Evolutionary conservation across 345 rosid genomes (phyloP).

Genomic region (Zanthoxylum bungeanum): DNA sequence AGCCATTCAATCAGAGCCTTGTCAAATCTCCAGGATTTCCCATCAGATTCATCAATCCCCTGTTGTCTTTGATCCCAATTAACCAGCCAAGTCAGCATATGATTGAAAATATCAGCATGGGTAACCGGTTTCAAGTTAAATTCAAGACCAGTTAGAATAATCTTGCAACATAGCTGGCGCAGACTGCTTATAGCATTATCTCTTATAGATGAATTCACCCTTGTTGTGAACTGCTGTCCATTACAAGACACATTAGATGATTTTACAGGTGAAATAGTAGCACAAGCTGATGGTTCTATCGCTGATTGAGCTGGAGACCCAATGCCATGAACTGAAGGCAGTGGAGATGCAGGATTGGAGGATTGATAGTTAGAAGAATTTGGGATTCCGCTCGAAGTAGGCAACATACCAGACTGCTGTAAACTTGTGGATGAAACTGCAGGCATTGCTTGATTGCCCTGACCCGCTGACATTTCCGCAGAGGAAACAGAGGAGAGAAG

Average conservation of each 20-base stretch:
- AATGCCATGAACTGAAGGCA: constrained; percentile 67
- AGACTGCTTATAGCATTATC: constrained; percentile 70
- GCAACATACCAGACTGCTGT: constrained; percentile 57
- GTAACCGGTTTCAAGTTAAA: constrained; percentile 77
- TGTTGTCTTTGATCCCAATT: constrained; percentile 91
- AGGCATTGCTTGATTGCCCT: constrained; percentile 54
- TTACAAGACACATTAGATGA: constrained; percentile 46
- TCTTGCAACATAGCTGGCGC: constrained; percentile 87
- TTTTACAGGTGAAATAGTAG: constrained; percentile 55
- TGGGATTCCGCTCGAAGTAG: constrained; percentile 43
- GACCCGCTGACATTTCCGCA: constrained; percentile 59
- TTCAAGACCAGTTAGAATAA: constrained; percentile 72
- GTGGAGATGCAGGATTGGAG: constrained; percentile 57
- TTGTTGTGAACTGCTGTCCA: constrained; percentile 43
- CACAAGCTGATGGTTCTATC: constrained; percentile 56
- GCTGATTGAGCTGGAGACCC: constrained; percentile 76
- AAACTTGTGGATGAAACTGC: constrained; percentile 54
- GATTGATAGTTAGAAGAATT: constrained; percentile 61
- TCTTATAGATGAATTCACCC: constrained; percentile 45
- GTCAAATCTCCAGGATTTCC: constrained; percentile 65
- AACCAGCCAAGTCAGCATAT: constrained; percentile 86
- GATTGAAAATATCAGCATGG: constrained; percentile 72
- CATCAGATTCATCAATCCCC: constrained; percentile 57
- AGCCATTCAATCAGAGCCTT: constrained; percentile 84
- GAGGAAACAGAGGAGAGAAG: constrained; percentile 85